phyloP scores from a whole-genome alignment of 2,329 filamentous ascomycete genomes.

The Curvularia verruculosa region DNA sequence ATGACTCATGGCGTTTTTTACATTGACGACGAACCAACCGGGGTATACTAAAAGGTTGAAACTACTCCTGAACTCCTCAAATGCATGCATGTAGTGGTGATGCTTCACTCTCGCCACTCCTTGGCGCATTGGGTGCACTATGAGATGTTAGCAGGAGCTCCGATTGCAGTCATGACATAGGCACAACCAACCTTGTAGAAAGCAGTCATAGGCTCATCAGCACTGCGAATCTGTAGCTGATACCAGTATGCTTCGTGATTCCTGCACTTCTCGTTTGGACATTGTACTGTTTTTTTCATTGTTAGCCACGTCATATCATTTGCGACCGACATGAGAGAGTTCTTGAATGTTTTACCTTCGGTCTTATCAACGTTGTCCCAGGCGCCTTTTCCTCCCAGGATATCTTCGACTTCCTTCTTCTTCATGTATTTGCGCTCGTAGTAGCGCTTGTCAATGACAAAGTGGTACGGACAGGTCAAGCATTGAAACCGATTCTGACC shows the following conservation, averaged over 20 bases:
- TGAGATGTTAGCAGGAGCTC: conserved; percentile 8
- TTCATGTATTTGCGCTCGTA: conserved; percentile 82
- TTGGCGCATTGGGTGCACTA: conserved; percentile 53
- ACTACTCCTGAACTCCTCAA: conserved; percentile 15
- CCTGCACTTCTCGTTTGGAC: conserved; percentile 78
- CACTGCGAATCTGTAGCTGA: conserved; percentile 96
- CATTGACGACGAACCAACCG: neutral
- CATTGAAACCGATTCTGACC: conserved; percentile 86
- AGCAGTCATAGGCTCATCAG: conserved; percentile 97
- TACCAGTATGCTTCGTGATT: conserved; percentile 90
- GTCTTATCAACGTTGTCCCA: conserved; percentile 93
- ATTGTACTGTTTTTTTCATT: conserved; percentile 67
- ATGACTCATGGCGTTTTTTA: neutral
- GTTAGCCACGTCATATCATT: conserved; percentile 3
- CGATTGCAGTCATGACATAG: neutral
- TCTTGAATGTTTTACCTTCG: conserved; percentile 53
- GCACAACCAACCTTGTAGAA: conserved; percentile 77
- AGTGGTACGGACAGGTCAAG: conserved; percentile 92
- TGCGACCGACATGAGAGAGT: too few species aligned
- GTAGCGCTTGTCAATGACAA: conserved; percentile 77
- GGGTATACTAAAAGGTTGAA: conserved; percentile 17
- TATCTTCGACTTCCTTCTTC: conserved; percentile 85
- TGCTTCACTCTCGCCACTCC: conserved; percentile 52
- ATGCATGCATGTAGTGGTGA: conserved; percentile 1
- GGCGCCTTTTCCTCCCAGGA: conserved; percentile 84